phyloP scores from a whole-genome alignment of 768 basidiomycete species.

The Kwoniella dejecticola region DNA sequence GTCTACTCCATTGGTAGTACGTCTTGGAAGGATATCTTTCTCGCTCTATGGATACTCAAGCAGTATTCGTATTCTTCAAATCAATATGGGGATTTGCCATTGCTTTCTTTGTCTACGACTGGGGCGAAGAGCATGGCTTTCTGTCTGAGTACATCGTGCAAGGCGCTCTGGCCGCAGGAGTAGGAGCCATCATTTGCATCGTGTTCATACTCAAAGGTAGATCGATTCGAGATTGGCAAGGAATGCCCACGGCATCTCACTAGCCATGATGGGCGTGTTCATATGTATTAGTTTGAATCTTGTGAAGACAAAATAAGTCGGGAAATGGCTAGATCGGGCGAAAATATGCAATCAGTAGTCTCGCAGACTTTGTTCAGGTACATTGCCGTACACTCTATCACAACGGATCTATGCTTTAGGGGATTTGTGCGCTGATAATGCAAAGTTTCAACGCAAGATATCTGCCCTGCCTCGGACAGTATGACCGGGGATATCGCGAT shows the following conservation, averaged over 20 bases:
- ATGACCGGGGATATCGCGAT: too few species aligned
- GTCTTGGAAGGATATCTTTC: constrained; percentile 40
- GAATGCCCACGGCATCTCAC: constrained; percentile 42
- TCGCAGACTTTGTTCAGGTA: too few species aligned
- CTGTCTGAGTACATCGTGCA: constrained; percentile 25
- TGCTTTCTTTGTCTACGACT: constrained; percentile 26
- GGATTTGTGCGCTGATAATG: too few species aligned
- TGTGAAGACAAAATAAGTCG: too few species aligned
- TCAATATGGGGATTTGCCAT: constrained; percentile 43
- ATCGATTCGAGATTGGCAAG: constrained; percentile 27
- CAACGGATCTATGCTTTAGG: too few species aligned
- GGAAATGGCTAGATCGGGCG: too few species aligned
- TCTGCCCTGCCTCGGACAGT: too few species aligned
- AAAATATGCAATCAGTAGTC: too few species aligned
- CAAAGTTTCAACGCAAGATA: too few species aligned
- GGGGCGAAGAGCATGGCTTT: constrained; percentile 21
- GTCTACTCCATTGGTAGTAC: constrained; percentile 1
- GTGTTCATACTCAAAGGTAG: constrained; percentile 32
- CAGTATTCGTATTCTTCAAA: constrained; percentile 43
- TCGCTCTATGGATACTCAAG: constrained; percentile 35
- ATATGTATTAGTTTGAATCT: too few species aligned
- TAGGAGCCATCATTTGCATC: constrained; percentile 23
- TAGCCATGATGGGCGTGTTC: too few species aligned
- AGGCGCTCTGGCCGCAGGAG: constrained; percentile 30
- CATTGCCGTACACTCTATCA: too few species aligned